Conservation (phyloP, 2,329 filamentous ascomycete genomes). For the Berkeleyomyces basicola region DNA sequence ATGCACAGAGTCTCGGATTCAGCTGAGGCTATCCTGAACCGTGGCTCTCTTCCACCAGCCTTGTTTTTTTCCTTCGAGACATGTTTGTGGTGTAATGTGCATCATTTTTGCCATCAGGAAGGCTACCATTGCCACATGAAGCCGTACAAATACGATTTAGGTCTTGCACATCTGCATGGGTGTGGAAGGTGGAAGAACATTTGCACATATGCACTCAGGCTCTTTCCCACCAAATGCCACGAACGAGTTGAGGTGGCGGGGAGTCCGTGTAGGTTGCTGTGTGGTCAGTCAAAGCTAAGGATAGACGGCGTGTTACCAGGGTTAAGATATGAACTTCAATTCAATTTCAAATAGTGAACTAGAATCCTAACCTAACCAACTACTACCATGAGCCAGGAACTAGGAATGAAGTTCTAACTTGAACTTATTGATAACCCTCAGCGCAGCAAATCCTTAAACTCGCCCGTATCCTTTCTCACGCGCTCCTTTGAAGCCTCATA, state of each 20-base stretch:
- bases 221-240: background rate
- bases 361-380: too few relatives aligned
- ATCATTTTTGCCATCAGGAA: background rate
- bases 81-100: background rate
- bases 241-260: background rate
- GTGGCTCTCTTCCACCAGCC: background rate
- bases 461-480: slow-evolving; percentile 33
- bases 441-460: slow-evolving; percentile 17
- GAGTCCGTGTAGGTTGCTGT: slow-evolving; percentile 5
- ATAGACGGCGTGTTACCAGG: background rate
- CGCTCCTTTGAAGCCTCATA: slow-evolving; percentile 32
- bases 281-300: background rate
- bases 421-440: background rate
- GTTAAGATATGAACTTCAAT: background rate
- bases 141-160: background rate
- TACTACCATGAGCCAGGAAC: too few relatives aligned
- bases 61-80: background rate
- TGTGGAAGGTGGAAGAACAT: too few relatives aligned
- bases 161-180: background rate
- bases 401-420: too few relatives aligned
- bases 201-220: background rate
- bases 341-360: background rate
- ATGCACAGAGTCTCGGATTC: background rate
- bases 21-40: background rate
- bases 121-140: background rate